Base-by-base conservation (phyloP, 805 yeast species). In the Ogataea paraovalis region DNA sequence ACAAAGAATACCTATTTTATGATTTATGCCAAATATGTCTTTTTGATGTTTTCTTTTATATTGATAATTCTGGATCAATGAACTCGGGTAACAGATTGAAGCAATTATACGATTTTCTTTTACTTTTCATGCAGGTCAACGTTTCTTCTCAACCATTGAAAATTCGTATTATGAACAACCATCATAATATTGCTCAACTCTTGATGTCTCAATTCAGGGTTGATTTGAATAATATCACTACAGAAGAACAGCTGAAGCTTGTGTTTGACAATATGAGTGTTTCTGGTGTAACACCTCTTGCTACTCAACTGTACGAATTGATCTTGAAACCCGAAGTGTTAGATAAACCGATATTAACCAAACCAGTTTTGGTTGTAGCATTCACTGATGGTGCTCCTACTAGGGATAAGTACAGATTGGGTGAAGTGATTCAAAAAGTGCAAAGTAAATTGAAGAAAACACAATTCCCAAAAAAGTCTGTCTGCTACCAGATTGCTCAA, bases 21-120 rank as follows among this genome's bases (percentile, higher is more conserved):
- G 62, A 59, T 40, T 38, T 59, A 13, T 46, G 55, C 21, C 62
- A 58, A 42, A 41, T 58, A 30, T 57, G 60, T 39, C 37, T 58
- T 18, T 58, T 55, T 43, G 52, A 58, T 36, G 34, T 58, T 25
- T 27, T 42, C 14, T 55, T 58, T 23, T 57, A 55, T 39, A 47
- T 58, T 25, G 62, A 58, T 45, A 58, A 58, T 37, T 58, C 62
- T 0, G 60, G 60, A 12, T 57, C 61, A 10, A 58, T 58, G 62
- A 22, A 39, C 13, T 16, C 47, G 3, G 58, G 57, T 22, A 49
- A 44, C 14, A 51, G 61, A 42, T 47, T 55, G 21, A 44, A 47
- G 16, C 62, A 58, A 41, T 41, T 58, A 20, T 47, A 51, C 19
- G 50, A 48, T 39, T 58, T 58, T 22, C 43, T 58, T 13, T 39